Base-by-base conservation (phyloP, 2,329 filamentous ascomycete species). In the Sordariomycetes sp. region DNA sequence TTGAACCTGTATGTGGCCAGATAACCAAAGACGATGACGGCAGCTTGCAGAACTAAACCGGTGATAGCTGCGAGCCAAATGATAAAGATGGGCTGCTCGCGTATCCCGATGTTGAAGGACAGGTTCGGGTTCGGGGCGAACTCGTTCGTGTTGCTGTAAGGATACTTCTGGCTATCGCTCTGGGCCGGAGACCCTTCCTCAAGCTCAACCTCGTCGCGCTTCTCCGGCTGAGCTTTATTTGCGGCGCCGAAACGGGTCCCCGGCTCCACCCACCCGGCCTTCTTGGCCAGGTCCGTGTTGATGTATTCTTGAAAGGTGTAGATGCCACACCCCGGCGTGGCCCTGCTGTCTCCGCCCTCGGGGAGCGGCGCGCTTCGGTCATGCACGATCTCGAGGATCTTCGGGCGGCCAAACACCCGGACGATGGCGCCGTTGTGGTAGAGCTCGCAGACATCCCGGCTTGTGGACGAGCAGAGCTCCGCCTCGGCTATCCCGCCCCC, bases 401-500 rank as follows among this genome's bases (percentile, higher is more conserved):
- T 66, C 0, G 69, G 68, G 0, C 65, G 64, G 0, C 72, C 71
- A 12, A 73, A 59, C 1, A 70, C 65, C 3, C 72, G 65, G 3
- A 64, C 60, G n/a, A 73, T 67, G 10, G 63, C 65, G 1, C 68
- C 64, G 0, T 66, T 66, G 46, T 69, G 65, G 60, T 63, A 74
- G 0, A 75, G 60, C 55, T 76, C 72, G 43, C 72, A 74, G 2
- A 74, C 70, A 25, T 73, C 68, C 0, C 61, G 62, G 6, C 67
- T 70, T 0, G 73, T 76, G 10, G 74, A 76, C 0, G 73, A 69
- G 61, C 70, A 72, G 0, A 77, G 60, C 53, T 77, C 74, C 0
- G 67, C 64, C 57, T 77, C 74, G 1, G 63, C 68, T 0, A 59
- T 61, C 0, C 66, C 69, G 0, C 60, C 58, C 2, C 66, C 67